Evolutionary conservation across 2,329 filamentous ascomycete genomes (phyloP), one percentile per base, ranked within the genome.

Genomic region (Claviceps africana): DNA sequence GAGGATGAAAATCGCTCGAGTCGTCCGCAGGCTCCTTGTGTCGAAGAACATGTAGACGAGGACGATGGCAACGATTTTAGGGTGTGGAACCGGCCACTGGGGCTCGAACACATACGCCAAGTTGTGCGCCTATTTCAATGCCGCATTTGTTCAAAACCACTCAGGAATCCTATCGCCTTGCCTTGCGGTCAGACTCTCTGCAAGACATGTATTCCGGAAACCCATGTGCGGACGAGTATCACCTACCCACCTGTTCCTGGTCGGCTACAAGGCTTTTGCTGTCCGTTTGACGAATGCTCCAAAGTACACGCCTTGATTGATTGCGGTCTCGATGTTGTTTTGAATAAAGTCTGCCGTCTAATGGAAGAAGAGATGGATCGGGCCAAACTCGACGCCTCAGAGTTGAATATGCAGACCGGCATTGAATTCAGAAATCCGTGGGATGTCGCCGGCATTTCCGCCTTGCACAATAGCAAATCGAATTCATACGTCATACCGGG

Each of bases 121-220:
- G 58, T 68, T 19, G 61, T 94, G 55, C 82, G 83, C 44, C 71
- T 93, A 42, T 75, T 93, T 51, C 88, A 94, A 68, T 96, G 90
- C 64, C 76, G 76, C 11, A 70, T 77, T 56, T 95, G 90, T 65
- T 86, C 83, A 3, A 72, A 71, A 44, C 83, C 85, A 1, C 71
- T 93, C 31, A 73, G 69, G 46, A 73, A 79, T 9, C 86, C 89
- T 5, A 75, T 88, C 53, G 86, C 86, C 0, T 71, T 95, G 4
- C 88, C 89, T 5, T 96, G 90, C 64, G 88, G 89, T 30, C 80
- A 84, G 61, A 83, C 83, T 11, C 67, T 95, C 11, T 96, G 90
- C 69, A 81, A 77, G 60, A 65, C 67, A 48, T 96, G 90, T 66
- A 68, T 95, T 1, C 89, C 89, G 1, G 68, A 78, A 47, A 69